These are phyloP conservation scores for Annulohypoxylon nitens DNA, from an alignment of 495 filamentous ascomycete genomes.

Conservation along the genomic window DNA sequence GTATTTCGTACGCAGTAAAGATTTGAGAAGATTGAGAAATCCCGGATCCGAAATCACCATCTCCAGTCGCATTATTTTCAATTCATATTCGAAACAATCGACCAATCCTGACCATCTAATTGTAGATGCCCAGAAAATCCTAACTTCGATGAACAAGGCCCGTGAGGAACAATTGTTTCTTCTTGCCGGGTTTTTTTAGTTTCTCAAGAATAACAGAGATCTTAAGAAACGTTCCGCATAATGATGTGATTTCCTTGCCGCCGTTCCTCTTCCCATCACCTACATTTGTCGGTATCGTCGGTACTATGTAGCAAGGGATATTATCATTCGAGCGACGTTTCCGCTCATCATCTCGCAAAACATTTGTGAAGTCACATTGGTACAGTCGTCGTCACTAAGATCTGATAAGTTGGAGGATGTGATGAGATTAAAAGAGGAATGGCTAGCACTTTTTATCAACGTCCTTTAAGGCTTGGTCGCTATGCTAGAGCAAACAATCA, in stretches of 20 bases:
- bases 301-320: not conserved
- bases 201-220: conserved; percentile 8
- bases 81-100: conserved; percentile 3
- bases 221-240: conserved; percentile 13
- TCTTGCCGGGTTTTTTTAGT: not conserved
- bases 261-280: not conserved
- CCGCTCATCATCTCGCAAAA: conserved; percentile 19
- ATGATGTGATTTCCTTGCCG: conserved; percentile 11
- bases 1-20: too few species aligned
- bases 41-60: not conserved
- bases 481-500: conserved; percentile 13
- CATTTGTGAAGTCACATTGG: conserved; percentile 23
- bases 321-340: not conserved
- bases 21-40: not conserved
- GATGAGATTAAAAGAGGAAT: conserved; percentile 41
- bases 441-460: conserved; percentile 36
- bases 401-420: conserved; percentile 20
- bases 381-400: conserved; percentile 8
- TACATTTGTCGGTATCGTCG: conserved; percentile 6
- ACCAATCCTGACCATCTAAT: not conserved
- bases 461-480: conserved; percentile 20
- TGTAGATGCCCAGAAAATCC: not conserved
- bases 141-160: conserved; percentile 18
- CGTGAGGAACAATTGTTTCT: conserved; percentile 33
- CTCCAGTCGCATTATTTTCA: not conserved